A percentile compares a stretch with the other conserved stretches of the same genome.
phyloP scores from a whole-genome alignment of 2,329 filamentous ascomycete genomes.

The Colletotrichum sp. region DNA sequence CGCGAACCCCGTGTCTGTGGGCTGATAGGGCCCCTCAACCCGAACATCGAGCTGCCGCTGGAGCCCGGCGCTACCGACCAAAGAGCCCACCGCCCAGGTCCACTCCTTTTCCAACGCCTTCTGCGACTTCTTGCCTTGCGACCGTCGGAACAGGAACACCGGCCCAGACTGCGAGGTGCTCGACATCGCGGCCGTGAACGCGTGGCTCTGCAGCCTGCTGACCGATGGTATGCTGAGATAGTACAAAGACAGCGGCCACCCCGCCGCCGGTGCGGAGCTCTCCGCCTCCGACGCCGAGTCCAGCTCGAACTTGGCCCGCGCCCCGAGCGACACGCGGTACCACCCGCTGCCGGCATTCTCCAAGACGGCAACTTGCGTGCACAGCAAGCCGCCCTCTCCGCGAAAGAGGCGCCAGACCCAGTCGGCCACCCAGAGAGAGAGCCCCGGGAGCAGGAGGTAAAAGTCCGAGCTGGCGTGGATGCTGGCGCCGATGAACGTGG shows the following conservation, averaged over 20 bases:
- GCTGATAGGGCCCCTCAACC: neutral
- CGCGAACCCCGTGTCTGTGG: neutral
- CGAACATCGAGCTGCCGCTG: neutral
- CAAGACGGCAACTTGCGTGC: neutral
- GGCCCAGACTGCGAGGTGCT: neutral
- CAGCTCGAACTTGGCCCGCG: neutral
- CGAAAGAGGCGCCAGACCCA: slow-evolving; percentile 14
- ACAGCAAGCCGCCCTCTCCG: neutral
- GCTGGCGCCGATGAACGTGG: neutral
- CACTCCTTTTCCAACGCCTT: slow-evolving; percentile 1
- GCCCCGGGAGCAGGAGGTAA: slow-evolving; percentile 19
- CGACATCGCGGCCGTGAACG: slow-evolving; percentile 18
- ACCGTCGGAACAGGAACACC: slow-evolving; percentile 1
- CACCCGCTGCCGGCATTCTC: neutral
- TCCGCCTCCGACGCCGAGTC: neutral
- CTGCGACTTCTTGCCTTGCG: neutral
- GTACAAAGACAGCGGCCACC: neutral
- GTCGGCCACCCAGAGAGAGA: slow-evolving; percentile 9
- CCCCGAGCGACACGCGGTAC: neutral
- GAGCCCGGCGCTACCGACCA: neutral
- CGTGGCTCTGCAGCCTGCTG: slow-evolving; percentile 19
- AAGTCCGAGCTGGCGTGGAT: slow-evolving; percentile 23
- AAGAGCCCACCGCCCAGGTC: slow-evolving; percentile 7
- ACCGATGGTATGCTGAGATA: slow-evolving; percentile 7
- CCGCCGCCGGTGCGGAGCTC: neutral